Evolutionary conservation across 1,139 yeast species (phyloP).

Genomic region (Suhomyces anneliseae): DNA sequence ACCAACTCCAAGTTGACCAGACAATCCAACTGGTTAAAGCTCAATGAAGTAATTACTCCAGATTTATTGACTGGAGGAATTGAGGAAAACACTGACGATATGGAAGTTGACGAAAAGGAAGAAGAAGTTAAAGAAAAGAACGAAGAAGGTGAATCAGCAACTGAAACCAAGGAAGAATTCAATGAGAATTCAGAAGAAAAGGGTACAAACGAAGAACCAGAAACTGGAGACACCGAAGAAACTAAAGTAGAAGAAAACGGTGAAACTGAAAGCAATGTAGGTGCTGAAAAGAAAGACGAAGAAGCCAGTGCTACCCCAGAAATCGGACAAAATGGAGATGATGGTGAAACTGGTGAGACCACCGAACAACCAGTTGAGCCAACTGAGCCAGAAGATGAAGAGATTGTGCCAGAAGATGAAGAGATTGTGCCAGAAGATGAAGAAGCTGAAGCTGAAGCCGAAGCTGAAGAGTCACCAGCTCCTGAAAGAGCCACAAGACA

Average conservation of each 20-base stretch:
- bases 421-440: no score
- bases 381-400: not conserved
- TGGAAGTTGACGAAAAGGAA: conserved; percentile 5
- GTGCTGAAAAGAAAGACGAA: not conserved
- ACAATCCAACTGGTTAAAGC: conserved; percentile 14
- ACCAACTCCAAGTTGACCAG: conserved; percentile 28
- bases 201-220: not conserved
- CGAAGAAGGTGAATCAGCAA: not conserved
- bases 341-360: not conserved
- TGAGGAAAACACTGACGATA: conserved; percentile 6
- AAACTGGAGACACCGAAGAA: conserved; percentile 1
- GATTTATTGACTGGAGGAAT: conserved; percentile 16
- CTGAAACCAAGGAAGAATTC: no score
- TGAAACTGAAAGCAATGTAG: not conserved
- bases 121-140: not conserved
- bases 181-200: not conserved
- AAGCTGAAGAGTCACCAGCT: not conserved
- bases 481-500: not conserved
- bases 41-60: conserved; percentile 15
- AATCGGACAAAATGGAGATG: not conserved
- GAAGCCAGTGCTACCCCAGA: not conserved
- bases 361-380: not conserved
- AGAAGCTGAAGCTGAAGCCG: not conserved
- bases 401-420: not conserved
- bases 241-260: not conserved